Conservation (phyloP, 768 basidiomycete species). For the Lactarius psammicola region DNA sequence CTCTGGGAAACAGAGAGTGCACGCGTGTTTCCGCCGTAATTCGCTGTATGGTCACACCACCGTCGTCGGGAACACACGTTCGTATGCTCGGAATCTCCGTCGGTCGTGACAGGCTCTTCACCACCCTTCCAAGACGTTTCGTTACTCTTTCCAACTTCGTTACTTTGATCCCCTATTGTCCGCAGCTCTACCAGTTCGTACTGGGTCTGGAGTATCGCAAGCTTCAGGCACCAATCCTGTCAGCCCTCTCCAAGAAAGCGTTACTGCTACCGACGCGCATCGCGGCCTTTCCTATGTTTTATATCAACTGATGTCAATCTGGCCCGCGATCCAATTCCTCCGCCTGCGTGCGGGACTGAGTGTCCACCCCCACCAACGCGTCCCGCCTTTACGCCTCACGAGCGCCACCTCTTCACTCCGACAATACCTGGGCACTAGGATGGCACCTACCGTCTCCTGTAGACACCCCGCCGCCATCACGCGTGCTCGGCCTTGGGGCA, state of each 20-base stretch:
- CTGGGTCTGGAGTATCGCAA: background rate
- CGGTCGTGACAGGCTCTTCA: background rate
- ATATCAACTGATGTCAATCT: background rate
- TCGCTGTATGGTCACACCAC: background rate
- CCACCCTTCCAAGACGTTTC: background rate
- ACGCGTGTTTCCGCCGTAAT: background rate
- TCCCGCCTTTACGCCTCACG: background rate
- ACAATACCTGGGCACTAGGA: background rate
- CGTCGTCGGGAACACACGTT: background rate
- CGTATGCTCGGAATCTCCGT: background rate
- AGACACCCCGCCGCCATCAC: background rate
- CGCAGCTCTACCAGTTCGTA: background rate
- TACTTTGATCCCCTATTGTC: background rate
- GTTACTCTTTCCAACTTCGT: background rate
- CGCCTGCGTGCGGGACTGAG: background rate
- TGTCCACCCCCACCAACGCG: background rate
- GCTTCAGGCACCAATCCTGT: background rate
- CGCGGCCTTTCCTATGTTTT: background rate
- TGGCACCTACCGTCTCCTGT: background rate
- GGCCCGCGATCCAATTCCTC: background rate
- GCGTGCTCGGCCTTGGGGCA: background rate
- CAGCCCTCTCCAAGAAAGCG: background rate
- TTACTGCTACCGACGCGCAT: background rate
- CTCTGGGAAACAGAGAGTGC: background rate
- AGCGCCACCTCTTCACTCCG: background rate